Percentiles rank a stretch among this genome's conserved stretches.
phyloP scores from a whole-genome alignment of 2,329 filamentous ascomycete genomes.

The Fusarium lyarnte region DNA sequence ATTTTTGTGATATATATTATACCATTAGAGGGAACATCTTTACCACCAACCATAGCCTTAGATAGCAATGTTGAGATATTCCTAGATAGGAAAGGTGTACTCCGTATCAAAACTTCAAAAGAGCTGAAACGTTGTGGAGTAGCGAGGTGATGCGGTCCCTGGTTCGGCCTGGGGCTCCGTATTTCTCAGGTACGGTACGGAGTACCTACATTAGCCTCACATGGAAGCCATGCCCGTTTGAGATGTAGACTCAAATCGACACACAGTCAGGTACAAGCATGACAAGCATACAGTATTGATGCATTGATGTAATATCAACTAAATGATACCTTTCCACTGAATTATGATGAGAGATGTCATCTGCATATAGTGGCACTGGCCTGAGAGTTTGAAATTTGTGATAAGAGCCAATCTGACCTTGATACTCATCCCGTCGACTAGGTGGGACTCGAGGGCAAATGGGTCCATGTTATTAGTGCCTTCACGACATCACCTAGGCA shows the following conservation, averaged over 20 bases:
- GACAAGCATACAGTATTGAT: not conserved
- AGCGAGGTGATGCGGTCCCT: constrained; percentile 12
- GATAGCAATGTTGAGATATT: not conserved
- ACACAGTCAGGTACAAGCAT: not conserved
- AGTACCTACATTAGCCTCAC: constrained; percentile 8
- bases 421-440: not conserved
- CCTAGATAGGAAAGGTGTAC: constrained; percentile 30
- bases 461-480: not conserved
- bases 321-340: not conserved
- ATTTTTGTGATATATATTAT: not conserved
- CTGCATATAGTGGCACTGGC: not conserved
- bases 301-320: not conserved
- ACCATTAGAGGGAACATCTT: not conserved
- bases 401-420: constrained; percentile 4
- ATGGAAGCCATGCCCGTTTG: constrained; percentile 21
- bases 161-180: constrained; percentile 20
- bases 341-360: not conserved
- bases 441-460: not conserved
- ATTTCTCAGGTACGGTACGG: constrained; percentile 22
- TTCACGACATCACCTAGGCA: constrained; percentile 4
- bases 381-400: constrained; percentile 10
- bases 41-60: not conserved
- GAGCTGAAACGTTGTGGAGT: constrained; percentile 40
- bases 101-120: not conserved
- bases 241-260: constrained; percentile 7